These are phyloP conservation scores for Naematelia aurantialba DNA, from an alignment of 768 basidiomycete genomes.

Conservation along the genomic window DNA sequence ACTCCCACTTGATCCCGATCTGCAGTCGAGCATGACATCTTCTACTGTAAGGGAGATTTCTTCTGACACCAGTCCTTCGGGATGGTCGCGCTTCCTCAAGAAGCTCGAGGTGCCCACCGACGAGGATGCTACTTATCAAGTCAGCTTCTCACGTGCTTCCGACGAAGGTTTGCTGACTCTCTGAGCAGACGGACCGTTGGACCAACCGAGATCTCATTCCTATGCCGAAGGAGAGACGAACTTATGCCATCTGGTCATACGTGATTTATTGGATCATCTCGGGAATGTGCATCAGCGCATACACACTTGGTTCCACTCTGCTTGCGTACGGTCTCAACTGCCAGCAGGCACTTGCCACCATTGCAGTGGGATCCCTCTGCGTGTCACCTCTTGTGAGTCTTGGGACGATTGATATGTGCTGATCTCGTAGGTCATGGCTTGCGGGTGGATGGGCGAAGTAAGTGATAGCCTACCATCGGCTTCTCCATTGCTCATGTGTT, in stretches of 20 bases:
- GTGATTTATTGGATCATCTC: conserved; percentile 17
- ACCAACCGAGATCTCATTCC: conserved; percentile 38
- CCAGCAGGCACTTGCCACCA: not conserved
- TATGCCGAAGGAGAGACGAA: conserved; percentile 29
- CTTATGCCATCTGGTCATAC: conserved; percentile 14
- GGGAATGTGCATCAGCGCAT: conserved; percentile 22
- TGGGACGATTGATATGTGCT: not conserved
- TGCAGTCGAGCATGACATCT: no score
- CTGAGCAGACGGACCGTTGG: conserved; percentile 17
- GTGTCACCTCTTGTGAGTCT: no score
- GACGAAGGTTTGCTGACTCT: not conserved
- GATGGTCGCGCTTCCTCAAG: conserved; percentile 11
- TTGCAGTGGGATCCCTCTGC: not conserved
- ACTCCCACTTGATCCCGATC: no score
- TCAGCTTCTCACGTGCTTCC: no score
- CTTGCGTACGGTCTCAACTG: conserved; percentile 20
- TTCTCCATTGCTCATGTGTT: no score
- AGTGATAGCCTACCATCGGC: not conserved
- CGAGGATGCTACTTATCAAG: conserved; percentile 21
- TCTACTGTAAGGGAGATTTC: no score
- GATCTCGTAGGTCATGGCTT: conserved; percentile 17
- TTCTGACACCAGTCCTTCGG: no score
- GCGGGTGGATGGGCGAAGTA: conserved; percentile 20
- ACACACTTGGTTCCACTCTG: conserved; percentile 23
- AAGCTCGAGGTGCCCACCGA: conserved; percentile 22